phyloP scores from a whole-genome alignment of 495 filamentous ascomycete genomes.

The Immersiella caudata region DNA sequence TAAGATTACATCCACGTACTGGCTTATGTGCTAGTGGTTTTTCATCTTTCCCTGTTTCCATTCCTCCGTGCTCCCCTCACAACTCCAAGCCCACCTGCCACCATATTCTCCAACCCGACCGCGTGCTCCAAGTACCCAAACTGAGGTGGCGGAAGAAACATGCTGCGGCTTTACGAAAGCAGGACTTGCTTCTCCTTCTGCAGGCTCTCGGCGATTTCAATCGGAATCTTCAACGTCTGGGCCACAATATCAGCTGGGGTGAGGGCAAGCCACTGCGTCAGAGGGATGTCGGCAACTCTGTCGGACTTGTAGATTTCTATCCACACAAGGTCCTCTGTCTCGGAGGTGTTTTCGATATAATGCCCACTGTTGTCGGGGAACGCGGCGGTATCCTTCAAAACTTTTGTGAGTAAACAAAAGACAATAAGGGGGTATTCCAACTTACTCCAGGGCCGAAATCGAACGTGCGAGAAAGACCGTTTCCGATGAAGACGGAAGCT shows the following conservation, averaged over 20 bases:
- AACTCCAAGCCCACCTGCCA: too few relatives aligned
- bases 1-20: not conserved
- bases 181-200: conserved; percentile 68
- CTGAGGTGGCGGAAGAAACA: not conserved
- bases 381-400: conserved; percentile 64
- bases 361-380: conserved; percentile 65
- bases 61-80: too few relatives aligned
- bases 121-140: not conserved
- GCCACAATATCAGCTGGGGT: conserved; percentile 64
- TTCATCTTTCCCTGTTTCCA: too few relatives aligned
- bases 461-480: not conserved
- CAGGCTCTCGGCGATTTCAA: conserved; percentile 57
- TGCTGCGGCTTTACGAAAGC: conserved; percentile 28
- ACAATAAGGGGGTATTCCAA: too few relatives aligned
- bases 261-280: conserved; percentile 67
- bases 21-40: not conserved
- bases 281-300: conserved; percentile 61
- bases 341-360: conserved; percentile 67
- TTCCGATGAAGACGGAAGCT: conserved; percentile 61
- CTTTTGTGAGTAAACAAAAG: not conserved
- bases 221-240: conserved; percentile 58
- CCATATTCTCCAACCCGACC: not conserved
- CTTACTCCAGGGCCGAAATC: not conserved
- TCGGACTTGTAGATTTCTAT: conserved; percentile 69
- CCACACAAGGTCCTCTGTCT: conserved; percentile 63